Conservation (phyloP, 139 green algal genomes). For the Volvox africanus region DNA sequence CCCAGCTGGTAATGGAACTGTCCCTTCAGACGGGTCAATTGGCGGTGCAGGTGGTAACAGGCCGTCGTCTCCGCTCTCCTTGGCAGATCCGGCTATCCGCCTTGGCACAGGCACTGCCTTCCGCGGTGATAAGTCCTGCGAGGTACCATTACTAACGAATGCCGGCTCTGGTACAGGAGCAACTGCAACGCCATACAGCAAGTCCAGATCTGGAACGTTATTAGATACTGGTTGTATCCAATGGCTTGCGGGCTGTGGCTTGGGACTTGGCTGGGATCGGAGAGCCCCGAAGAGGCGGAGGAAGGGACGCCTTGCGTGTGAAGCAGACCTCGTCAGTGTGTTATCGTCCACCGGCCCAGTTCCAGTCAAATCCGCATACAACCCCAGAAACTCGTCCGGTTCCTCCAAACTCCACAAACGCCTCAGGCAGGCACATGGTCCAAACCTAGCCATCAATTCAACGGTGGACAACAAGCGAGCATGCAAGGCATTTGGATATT, state of each 20-base stretch:
- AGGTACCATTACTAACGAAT: neutral
- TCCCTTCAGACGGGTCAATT: neutral
- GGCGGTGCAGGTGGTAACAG: neutral
- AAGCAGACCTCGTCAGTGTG: neutral
- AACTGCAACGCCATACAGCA: neutral
- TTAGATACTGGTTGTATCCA: too few relatives aligned
- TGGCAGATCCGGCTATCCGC: neutral
- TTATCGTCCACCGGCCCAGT: too few relatives aligned
- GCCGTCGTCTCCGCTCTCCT: neutral
- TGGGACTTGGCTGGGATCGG: neutral
- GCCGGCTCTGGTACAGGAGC: neutral
- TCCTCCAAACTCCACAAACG: neutral
- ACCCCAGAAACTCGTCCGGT: neutral
- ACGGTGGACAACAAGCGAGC: neutral
- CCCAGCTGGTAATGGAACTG: neutral
- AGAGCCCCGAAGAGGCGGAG: neutral
- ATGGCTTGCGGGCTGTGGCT: neutral
- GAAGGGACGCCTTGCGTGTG: neutral
- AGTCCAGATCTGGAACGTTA: too few relatives aligned
- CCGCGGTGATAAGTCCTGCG: neutral
- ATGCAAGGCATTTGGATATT: too few relatives aligned
- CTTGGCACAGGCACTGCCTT: slow-evolving; percentile 30
- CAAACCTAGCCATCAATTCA: neutral
- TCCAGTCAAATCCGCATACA: neutral
- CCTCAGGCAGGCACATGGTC: neutral